A percentile compares a stretch with the other conserved stretches of the same genome.
These are phyloP conservation scores for Calonectria crousiana DNA, from an alignment of 2,329 filamentous ascomycete species.

Conservation along the genomic window DNA sequence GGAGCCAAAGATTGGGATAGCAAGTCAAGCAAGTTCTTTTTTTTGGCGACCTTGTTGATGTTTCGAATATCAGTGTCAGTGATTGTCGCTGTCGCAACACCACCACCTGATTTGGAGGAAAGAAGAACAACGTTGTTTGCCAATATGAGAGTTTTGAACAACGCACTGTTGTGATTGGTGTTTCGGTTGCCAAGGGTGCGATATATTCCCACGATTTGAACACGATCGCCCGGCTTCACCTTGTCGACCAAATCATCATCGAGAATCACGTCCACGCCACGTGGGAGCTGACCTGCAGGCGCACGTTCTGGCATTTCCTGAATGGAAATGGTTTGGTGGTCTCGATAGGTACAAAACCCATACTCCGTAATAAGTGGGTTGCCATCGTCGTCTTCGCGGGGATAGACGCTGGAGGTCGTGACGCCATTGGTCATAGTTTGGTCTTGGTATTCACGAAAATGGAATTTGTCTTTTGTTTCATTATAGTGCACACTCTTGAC, in stretches of 20 bases:
- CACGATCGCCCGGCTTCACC: constrained; percentile 94
- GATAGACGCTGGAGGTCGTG: constrained; percentile 92
- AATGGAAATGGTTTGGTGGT: constrained; percentile 97
- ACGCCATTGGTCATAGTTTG: constrained; percentile 97
- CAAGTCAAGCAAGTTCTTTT: constrained; percentile 91
- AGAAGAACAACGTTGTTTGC: constrained; percentile 96
- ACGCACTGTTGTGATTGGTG: constrained; percentile 87
- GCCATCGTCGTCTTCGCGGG: constrained; percentile 91
- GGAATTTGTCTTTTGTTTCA: constrained; percentile 86
- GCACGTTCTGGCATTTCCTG: constrained; percentile 99
- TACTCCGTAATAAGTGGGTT: constrained; percentile 96
- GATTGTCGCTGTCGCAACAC: constrained; percentile 90
- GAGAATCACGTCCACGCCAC: constrained; percentile 94
- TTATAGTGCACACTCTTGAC: constrained; percentile 98
- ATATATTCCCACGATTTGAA: constrained; percentile 97
- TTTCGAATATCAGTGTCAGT: constrained; percentile 98
- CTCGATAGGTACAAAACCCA: constrained; percentile 93
- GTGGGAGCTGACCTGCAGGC: constrained; percentile 92
- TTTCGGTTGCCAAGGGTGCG: constrained; percentile 95
- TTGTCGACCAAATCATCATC: constrained; percentile 97
- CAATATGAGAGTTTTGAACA: constrained; percentile 93
- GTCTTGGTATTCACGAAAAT: constrained; percentile 91
- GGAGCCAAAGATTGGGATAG: constrained; percentile 94
- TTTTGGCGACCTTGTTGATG: constrained; percentile 97
- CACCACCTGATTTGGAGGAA: constrained; percentile 95